Conservation (phyloP, 2,329 filamentous ascomycete genomes). For the Neonectria faginata region DNA sequence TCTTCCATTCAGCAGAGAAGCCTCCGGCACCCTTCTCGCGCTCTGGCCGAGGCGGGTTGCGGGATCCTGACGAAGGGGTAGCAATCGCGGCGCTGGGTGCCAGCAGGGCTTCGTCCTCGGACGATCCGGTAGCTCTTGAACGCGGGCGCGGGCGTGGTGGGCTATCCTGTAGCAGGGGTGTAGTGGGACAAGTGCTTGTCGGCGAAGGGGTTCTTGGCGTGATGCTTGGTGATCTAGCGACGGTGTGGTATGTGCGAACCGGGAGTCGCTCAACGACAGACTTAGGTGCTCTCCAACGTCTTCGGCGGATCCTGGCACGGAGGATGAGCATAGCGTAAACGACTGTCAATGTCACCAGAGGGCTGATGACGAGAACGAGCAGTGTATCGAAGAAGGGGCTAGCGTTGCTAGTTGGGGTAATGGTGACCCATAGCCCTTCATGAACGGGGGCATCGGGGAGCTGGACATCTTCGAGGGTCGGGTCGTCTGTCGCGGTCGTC, state of each 20-base stretch:
- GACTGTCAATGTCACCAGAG: slow-evolving; percentile 89
- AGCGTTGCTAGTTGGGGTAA: slow-evolving; percentile 88
- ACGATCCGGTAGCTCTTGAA: slow-evolving; percentile 72
- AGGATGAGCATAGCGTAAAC: slow-evolving; percentile 91
- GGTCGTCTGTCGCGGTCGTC: slow-evolving; percentile 40
- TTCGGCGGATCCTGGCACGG: slow-evolving; percentile 86
- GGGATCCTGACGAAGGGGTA: slow-evolving; percentile 50
- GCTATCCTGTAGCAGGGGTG: slow-evolving; percentile 78
- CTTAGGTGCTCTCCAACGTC: slow-evolving; percentile 97
- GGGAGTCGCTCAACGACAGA: slow-evolving; percentile 95
- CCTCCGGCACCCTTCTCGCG: slow-evolving; percentile 61
- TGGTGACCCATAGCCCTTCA: slow-evolving; percentile 94
- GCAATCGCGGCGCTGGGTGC: slow-evolving; percentile 58
- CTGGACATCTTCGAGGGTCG: slow-evolving; percentile 37
- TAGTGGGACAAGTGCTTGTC: slow-evolving; percentile 76
- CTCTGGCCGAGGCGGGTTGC: slow-evolving; percentile 50
- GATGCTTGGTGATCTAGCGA: slow-evolving; percentile 69
- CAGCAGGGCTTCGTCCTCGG: slow-evolving; percentile 61
- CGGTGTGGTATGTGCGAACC: slow-evolving; percentile 93
- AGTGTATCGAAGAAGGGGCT: slow-evolving; percentile 97
- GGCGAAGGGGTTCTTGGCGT: slow-evolving; percentile 71
- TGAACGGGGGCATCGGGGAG: slow-evolving; percentile 49
- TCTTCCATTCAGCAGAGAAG: slow-evolving; percentile 68
- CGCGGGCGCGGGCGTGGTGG: slow-evolving; percentile 68
- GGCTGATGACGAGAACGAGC: slow-evolving; percentile 95